Percentiles rank a stretch among this genome's conserved stretches.
Evolutionary conservation across 1,139 yeast species (phyloP).

Genomic region (Nakaseomyces nivariensis): DNA sequence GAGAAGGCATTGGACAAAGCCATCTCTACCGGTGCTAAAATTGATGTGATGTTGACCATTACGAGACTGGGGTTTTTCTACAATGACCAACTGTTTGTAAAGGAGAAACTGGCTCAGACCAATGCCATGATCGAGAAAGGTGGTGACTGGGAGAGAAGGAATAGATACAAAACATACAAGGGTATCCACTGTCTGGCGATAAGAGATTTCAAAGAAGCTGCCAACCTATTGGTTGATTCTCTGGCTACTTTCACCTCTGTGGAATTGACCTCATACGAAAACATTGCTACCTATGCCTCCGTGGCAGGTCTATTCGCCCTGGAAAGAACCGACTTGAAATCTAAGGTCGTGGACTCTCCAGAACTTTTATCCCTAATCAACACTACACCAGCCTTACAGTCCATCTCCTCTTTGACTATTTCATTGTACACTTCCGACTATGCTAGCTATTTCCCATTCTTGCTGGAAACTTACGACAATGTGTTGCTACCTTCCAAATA

Average conservation of each 20-base stretch:
- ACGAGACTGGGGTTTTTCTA: constrained; percentile 82
- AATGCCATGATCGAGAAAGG: constrained; percentile 81
- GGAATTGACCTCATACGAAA: constrained; percentile 82
- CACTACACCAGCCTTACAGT: constrained; percentile 62
- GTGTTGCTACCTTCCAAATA: constrained; percentile 68
- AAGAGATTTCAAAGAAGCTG: constrained; percentile 76
- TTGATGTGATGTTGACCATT: constrained; percentile 73
- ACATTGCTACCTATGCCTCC: constrained; percentile 80
- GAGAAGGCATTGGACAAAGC: constrained; percentile 70
- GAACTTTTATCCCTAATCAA: constrained; percentile 79
- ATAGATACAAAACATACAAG: constrained; percentile 81
- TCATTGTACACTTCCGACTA: constrained; percentile 87
- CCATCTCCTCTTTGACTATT: constrained; percentile 75
- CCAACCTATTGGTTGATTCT: constrained; percentile 76
- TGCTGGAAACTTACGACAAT: constrained; percentile 69
- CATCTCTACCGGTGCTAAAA: constrained; percentile 81
- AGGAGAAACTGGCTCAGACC: constrained; percentile 65
- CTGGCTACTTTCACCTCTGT: constrained; percentile 95
- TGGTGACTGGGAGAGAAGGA: constrained; percentile 99
- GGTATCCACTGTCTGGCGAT: constrained; percentile 81
- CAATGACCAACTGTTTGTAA: constrained; percentile 62
- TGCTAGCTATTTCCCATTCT: constrained; percentile 63
- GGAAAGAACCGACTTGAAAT: constrained; percentile 75
- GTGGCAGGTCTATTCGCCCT: constrained; percentile 76
- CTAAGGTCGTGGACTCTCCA: constrained; percentile 84